Conservation (phyloP, 345 rosid species). For the Hevea brasiliensis region DNA sequence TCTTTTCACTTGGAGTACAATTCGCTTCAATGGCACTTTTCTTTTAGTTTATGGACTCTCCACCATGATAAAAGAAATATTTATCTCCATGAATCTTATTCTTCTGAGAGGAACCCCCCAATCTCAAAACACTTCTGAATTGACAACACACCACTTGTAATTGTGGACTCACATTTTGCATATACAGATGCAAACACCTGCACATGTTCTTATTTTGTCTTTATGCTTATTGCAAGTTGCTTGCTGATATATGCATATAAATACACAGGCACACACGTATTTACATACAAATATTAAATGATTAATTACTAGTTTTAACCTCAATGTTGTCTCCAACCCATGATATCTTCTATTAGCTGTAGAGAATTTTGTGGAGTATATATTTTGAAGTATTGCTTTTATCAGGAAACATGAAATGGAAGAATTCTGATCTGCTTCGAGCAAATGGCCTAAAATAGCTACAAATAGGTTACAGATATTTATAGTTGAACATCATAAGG, state of each 20-base stretch:
- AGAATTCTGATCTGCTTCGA: background rate
- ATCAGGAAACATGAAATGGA: background rate
- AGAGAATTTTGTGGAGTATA: background rate
- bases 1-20: slow-evolving; percentile 22
- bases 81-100: slow-evolving; percentile 50
- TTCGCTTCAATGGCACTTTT: slow-evolving; percentile 28
- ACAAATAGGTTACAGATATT: background rate
- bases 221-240: slow-evolving; percentile 2
- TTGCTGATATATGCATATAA: background rate
- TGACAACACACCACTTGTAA: slow-evolving; percentile 17
- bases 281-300: background rate
- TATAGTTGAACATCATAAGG: background rate
- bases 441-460: background rate
- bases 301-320: background rate
- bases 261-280: background rate
- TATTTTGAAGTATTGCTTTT: background rate
- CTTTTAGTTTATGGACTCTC: slow-evolving; percentile 41
- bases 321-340: slow-evolving; percentile 3
- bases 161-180: slow-evolving; percentile 8
- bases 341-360: slow-evolving; percentile 4
- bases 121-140: slow-evolving; percentile 43
- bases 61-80: slow-evolving; percentile 38
- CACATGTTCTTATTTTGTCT: slow-evolving; percentile 6
- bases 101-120: slow-evolving; percentile 43
- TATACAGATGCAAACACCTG: slow-evolving; percentile 10